Conservation (phyloP, 2,329 filamentous ascomycete genomes). For the Beauveria australis region DNA sequence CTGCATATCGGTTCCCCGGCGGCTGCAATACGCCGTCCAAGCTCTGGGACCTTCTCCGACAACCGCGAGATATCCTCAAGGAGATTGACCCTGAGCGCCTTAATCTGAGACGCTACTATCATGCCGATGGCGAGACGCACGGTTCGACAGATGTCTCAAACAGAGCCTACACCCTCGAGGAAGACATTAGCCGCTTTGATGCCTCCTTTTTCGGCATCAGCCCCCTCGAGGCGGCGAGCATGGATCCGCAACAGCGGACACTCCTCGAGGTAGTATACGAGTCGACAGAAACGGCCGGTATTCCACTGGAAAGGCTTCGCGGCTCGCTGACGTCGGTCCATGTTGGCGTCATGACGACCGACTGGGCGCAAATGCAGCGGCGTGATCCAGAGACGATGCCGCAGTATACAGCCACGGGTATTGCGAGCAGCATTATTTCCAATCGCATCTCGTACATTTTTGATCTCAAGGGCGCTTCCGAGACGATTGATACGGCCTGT, state of each 20-base stretch:
- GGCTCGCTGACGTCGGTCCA: conserved; percentile 13
- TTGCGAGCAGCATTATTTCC: conserved; percentile 22
- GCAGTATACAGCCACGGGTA: background rate
- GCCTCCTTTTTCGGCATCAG: conserved; percentile 38
- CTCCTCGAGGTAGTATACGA: conserved; percentile 28
- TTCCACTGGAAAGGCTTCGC: background rate
- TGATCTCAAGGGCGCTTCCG: conserved; percentile 40
- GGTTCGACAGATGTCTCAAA: conserved; percentile 13
- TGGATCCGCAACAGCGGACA: conserved; percentile 23
- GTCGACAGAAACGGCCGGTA: conserved; percentile 13
- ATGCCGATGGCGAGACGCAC: conserved; percentile 6
- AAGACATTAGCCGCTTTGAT: conserved; percentile 25
- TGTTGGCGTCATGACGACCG: conserved; percentile 18
- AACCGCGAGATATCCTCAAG: conserved; percentile 17
- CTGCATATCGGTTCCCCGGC: conserved; percentile 31
- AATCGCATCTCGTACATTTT: conserved; percentile 46
- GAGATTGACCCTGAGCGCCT: background rate
- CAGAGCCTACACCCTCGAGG: background rate
- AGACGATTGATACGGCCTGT: conserved; percentile 42
- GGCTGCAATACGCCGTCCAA: conserved; percentile 24
- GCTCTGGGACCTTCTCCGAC: conserved; percentile 28
- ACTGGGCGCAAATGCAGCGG: conserved; percentile 21
- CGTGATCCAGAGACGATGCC: conserved; percentile 15
- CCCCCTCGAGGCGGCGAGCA: conserved; percentile 32
- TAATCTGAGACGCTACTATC: background rate